Base-by-base conservation (phyloP, 148 eudicot species). In the Vaccinium macrocarpon region DNA sequence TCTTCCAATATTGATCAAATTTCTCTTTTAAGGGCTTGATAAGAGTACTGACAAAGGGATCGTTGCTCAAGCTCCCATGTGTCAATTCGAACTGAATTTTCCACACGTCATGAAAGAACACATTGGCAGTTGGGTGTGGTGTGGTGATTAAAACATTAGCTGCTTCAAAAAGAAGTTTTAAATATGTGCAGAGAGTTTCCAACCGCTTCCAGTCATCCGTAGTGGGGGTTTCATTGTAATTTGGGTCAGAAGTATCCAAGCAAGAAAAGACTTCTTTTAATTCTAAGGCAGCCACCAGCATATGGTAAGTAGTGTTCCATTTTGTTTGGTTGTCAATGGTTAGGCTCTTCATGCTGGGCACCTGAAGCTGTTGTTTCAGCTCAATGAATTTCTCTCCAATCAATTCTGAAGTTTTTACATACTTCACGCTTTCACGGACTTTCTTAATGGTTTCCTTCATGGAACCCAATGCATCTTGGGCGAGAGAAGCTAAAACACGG, bases 251-350 rank as follows among this genome's bases (percentile, higher is more conserved):
- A 18, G 94, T 84, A 83, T 90, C 95, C 53, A 95, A 88, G 77
- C 92, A 90, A 78, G 86, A 88, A 84, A 95, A 94, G 3, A 94
- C 93, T 88, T 95, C 91, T 88, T 94, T 92, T 19, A 92, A 55
- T 82, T 94, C 93, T 27, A 82, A 90, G 21, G 97, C 98, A 56
- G 93, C 89, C 86, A 91, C 88, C 81, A 97, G 86, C 99, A 97
- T 95, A 25, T 90, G 88, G 86, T 89, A 95, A 82, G 98, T 97
- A 16, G 97, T 91, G 87, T 93, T 90, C 98, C 98, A 97, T 86
- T 87, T 90, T 25, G 81, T 83, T 78, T 76, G 81, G 84, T 94
- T 88, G 86, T 97, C 99, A 80, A 93, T 71, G 79, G 85, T 88
- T 82, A 97, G 80, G 84, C 76, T 84, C 86, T 92, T 90, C 56